phyloP scores from a whole-genome alignment of 1,139 yeast species.

The Candida neerlandica region DNA sequence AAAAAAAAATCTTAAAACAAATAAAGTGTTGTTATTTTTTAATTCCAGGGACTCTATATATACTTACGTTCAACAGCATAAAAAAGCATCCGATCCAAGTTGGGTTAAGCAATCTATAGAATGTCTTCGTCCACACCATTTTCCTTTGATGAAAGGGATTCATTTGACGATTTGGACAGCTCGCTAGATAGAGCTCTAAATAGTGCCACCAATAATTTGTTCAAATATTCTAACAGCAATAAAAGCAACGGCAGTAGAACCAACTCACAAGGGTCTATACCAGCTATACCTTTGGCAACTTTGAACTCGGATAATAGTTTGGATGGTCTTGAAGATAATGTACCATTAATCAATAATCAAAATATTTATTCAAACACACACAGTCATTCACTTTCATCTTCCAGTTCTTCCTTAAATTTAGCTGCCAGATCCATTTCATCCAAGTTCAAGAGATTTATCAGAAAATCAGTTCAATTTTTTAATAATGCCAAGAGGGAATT shows the following conservation, averaged over 20 bases:
- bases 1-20: neutral
- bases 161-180: slow-evolving; percentile 47
- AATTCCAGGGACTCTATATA: neutral
- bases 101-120: neutral
- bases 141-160: slow-evolving; percentile 24
- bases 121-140: slow-evolving; percentile 7
- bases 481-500: slow-evolving; percentile 31
- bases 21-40: slow-evolving; percentile 3
- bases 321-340: slow-evolving; percentile 24
- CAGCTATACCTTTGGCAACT: slow-evolving; percentile 33
- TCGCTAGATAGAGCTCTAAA: slow-evolving; percentile 47
- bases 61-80: neutral
- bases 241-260: slow-evolving; percentile 20
- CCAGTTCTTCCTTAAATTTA: slow-evolving; percentile 21
- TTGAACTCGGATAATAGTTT: slow-evolving; percentile 15
- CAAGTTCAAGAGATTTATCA: slow-evolving; percentile 19
- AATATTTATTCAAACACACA: slow-evolving; percentile 11
- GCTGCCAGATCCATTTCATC: slow-evolving; percentile 20
- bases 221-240: slow-evolving; percentile 18
- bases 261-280: slow-evolving; percentile 29
- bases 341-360: slow-evolving; percentile 30
- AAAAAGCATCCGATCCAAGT: neutral
- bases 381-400: slow-evolving; percentile 25
- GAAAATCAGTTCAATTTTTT: slow-evolving; percentile 23
- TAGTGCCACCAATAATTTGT: slow-evolving; percentile 38